These are phyloP conservation scores for Agaricus sinodeliciosus DNA, from an alignment of 768 basidiomycete genomes.

Conservation along the genomic window DNA sequence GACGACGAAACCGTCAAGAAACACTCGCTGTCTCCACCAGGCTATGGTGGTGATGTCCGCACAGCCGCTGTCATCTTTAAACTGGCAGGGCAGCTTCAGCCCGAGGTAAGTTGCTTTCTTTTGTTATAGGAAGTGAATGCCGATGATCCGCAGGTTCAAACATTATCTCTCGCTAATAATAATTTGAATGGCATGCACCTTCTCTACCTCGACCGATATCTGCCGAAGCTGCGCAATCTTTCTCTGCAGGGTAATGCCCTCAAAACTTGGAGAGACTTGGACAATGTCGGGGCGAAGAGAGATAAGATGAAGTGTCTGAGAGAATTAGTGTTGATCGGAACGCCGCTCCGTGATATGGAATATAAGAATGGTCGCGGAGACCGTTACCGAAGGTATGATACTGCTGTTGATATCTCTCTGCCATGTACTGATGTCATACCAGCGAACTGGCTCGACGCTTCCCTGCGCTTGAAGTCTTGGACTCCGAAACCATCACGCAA, in stretches of 20 bases:
- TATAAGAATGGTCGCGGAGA: conserved; percentile 49
- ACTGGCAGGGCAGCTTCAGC: conserved; percentile 71
- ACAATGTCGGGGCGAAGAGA: conserved; percentile 50
- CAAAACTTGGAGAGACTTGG: conserved; percentile 62
- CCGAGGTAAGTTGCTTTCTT: conserved; percentile 40
- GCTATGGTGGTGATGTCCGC: conserved; percentile 51
- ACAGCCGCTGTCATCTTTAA: conserved; percentile 88
- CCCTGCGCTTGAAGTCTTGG: conserved; percentile 74
- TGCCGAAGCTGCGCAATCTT: conserved; percentile 76
- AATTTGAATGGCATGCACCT: conserved; percentile 55
- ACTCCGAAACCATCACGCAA: conserved; percentile 70
- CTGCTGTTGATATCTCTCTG: neutral
- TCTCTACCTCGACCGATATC: conserved; percentile 56
- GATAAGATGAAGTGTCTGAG: conserved; percentile 57
- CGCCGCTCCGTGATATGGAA: conserved; percentile 64
- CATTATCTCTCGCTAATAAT: conserved; percentile 79
- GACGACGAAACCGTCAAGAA: conserved; percentile 74
- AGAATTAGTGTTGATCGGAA: conserved; percentile 70
- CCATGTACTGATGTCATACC: conserved; percentile 9
- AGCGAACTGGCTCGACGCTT: conserved; percentile 83
- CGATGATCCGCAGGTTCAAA: conserved; percentile 48
- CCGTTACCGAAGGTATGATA: conserved; percentile 60
- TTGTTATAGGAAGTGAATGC: neutral
- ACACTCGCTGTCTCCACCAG: conserved; percentile 65
- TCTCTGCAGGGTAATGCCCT: conserved; percentile 78